Evolutionary conservation across 78 protist genomes (phyloP), one percentile per base, ranked within the genome.

Genomic region (Pigoraptor vietnamica): DNA sequence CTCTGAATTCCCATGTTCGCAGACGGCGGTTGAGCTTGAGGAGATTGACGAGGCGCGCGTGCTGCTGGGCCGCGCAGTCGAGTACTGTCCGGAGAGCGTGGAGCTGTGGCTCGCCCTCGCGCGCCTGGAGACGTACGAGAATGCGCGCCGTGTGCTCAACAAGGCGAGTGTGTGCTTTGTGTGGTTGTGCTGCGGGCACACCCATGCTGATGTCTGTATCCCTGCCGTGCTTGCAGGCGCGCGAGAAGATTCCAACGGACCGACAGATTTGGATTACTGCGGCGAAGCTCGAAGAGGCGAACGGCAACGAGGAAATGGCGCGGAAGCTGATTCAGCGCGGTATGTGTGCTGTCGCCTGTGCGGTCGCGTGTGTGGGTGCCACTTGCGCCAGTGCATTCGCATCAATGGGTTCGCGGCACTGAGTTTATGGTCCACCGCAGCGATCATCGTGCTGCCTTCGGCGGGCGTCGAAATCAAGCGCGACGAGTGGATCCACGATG

Each of bases 21-120:
- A 96, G 94, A 98, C 97, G 0, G 99, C 99, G 0, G 93, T 98
- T 37, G 98, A 98, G 90, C 90, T 97, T 1, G 97, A 95, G 88
- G 55, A 90, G 14, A 96, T 97, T 1, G 97, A 97, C 21, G 97
- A 98, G 86, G 99, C 99, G 1, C 67, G 94, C 37, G 90, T 98
- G 32, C 34, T 98, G 37, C 93, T 98, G 2, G 94, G 94, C 29
- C 93, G 98, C 37, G 99, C 99, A 0, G 98, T 97, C 34, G 98
- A 98, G 93, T 95, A 97, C 91, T 92, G 94, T 39, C 91, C 91
- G n/a, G 39, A 91, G 37, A 34, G 92, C 21, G 98, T 97, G 1
- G 99, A 98, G 48, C 37, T 98, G 87, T 98, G 99, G 99, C 94
- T 98, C 37, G 99, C 99, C 19, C 92, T 98, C 67, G 99, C 99